These are phyloP conservation scores for Quercus engelmannii DNA, from an alignment of 306 rosid species.

Conservation along the genomic window DNA sequence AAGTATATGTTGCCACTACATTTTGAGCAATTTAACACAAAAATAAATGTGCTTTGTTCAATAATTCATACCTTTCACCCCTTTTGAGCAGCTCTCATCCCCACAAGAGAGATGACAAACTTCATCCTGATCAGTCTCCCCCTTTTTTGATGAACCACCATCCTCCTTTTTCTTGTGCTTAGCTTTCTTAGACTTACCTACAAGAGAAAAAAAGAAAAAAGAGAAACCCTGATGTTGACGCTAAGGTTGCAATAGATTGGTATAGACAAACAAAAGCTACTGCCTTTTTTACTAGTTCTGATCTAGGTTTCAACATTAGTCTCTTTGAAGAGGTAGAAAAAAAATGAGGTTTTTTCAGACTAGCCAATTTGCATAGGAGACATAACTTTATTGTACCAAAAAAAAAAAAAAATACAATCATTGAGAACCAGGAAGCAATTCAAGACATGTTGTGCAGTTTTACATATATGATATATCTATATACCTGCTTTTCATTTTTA, in stretches of 20 bases:
- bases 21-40: not conserved
- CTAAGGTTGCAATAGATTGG: not conserved
- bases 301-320: slow-evolving; percentile 9
- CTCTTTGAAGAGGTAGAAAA: not conserved
- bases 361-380: too few species aligned
- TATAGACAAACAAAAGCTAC: not conserved
- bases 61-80: slow-evolving; percentile 42
- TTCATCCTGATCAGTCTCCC: slow-evolving; percentile 22
- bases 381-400: too few species aligned
- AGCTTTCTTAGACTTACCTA: slow-evolving; percentile 55
- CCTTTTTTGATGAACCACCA: slow-evolving; percentile 14
- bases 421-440: too few species aligned
- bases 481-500: too few species aligned
- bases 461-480: too few species aligned
- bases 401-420: too few species aligned
- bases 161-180: slow-evolving; percentile 41
- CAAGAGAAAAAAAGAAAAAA: slow-evolving; percentile 13
- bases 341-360: too few species aligned
- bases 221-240: not conserved
- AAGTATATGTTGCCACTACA: not conserved
- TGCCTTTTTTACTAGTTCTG: slow-evolving; percentile 12
- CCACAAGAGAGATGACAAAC: slow-evolving; percentile 34
- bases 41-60: slow-evolving; percentile 2
- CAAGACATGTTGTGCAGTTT: too few species aligned
- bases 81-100: slow-evolving; percentile 46